Base-by-base conservation (phyloP, 257 asterid species). In the Mentha longifolia region DNA sequence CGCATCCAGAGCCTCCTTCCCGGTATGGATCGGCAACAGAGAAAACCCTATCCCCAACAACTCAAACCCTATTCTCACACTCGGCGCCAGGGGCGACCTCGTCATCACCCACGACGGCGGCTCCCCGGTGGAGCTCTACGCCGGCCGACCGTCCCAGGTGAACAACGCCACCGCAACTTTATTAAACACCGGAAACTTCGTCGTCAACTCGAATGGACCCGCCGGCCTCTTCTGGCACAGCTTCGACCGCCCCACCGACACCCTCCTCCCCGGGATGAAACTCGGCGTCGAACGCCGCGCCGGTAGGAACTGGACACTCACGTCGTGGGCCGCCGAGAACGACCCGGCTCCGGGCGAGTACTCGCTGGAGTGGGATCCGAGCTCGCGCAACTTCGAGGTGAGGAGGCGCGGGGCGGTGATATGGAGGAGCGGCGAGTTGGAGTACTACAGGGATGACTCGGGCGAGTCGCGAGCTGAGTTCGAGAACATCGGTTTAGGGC, bases 251-350 rank as follows among this genome's bases (percentile, higher is more conserved):
- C 95, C 92, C 7, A 83, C 87, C 0, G 77, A 80, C 45, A 79
- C 79, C 0, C 85, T 90, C 65, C 83, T 90, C 1, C 84, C 92
- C 28, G 85, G 82, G 30, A 90, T 86, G 90, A 86, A 60, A 74
- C 55, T 86, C 13, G 84, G 94, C 3, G 63, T 78, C 61, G 73
- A 89, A 65, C 39, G 7, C 39, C 8, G 9, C 39, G 8, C 39
- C 39, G 39, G 22, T 0, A 50, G 25, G 56, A 82, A 37, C 50
- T 70, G 78, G 88, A 79, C 65, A 0, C 82, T 85, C 7, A 59
- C 86, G 22, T 89, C 96, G 11, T 84, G 89, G 92, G 45, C 82
- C 30, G 67, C 71, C 15, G 4, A 3, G 1, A 3, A 0, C 0
- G 16, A 76, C 51, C 88, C 86, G 9, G 78, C 78, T 9, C 15